Percentiles rank a stretch among this genome's conserved stretches.
Evolutionary conservation across 2,329 filamentous ascomycete species (phyloP).

Genomic region (Aspergillus candidus): DNA sequence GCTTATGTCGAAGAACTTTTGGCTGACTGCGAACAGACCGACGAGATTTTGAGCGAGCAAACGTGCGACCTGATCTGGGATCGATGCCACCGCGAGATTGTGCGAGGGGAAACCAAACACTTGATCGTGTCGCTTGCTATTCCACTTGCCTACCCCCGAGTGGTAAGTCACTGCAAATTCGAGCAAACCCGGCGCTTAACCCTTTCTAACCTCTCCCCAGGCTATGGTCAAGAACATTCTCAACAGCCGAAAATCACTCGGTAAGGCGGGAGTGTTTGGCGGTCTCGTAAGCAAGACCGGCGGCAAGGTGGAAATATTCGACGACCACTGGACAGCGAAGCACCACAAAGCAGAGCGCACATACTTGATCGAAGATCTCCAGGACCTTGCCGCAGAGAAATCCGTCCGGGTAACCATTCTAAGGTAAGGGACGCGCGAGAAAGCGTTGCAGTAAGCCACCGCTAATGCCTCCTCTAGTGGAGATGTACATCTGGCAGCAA

Average conservation of each 20-base stretch:
- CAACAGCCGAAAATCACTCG: constrained; percentile 82
- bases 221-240: constrained; percentile 62
- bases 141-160: constrained; percentile 71
- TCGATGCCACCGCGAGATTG: constrained; percentile 72
- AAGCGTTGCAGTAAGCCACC: background rate
- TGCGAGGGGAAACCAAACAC: constrained; percentile 80
- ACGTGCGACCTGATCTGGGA: constrained; percentile 86
- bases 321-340: constrained; percentile 96
- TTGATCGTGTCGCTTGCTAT: constrained; percentile 81
- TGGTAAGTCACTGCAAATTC: constrained; percentile 48
- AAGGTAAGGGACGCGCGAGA: constrained; percentile 43
- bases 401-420: constrained; percentile 87
- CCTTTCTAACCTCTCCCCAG: constrained; percentile 40
- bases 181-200: constrained; percentile 26
- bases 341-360: constrained; percentile 88
- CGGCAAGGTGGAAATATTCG: constrained; percentile 83
- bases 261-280: constrained; percentile 73
- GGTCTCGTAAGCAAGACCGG: constrained; percentile 82
- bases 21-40: constrained; percentile 43
- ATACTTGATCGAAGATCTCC: constrained; percentile 80
- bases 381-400: constrained; percentile 88
- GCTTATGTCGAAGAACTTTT: background rate
- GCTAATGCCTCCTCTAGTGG: constrained; percentile 50
- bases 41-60: constrained; percentile 71
- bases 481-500: constrained; percentile 85